Conservation (phyloP, 768 basidiomycete species). For the Boletellus emodensis region DNA sequence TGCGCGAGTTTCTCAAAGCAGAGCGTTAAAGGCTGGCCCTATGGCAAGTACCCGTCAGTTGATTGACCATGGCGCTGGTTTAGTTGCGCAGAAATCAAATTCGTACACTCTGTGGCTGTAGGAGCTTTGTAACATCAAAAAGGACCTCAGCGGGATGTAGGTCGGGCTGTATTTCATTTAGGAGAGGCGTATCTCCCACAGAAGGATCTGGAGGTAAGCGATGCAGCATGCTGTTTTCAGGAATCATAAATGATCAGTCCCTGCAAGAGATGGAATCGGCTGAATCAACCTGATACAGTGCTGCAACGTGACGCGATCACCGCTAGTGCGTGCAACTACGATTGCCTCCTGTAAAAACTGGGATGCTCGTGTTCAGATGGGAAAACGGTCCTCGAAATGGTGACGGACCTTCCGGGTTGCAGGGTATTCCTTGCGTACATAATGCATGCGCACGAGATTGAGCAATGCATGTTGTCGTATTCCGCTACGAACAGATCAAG, state of each 20-base stretch:
- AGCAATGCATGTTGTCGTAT: slow-evolving; percentile 77
- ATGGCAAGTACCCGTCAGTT: slow-evolving; percentile 9
- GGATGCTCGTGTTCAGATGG: slow-evolving; percentile 1
- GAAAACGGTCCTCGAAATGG: neutral
- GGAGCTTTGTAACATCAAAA: slow-evolving; percentile 72
- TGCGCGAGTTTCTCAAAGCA: slow-evolving; percentile 67
- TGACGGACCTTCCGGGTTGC: slow-evolving; percentile 61
- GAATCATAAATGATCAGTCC: slow-evolving; percentile 11
- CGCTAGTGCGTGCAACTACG: slow-evolving; percentile 65
- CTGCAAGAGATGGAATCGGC: neutral
- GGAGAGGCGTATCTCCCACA: slow-evolving; percentile 40
- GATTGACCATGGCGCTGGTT: neutral
- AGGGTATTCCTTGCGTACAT: slow-evolving; percentile 59
- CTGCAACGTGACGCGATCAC: slow-evolving; percentile 69
- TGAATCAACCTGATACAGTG: slow-evolving; percentile 68
- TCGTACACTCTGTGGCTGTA: slow-evolving; percentile 59
- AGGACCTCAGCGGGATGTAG: slow-evolving; percentile 74
- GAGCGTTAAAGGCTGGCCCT: slow-evolving; percentile 70
- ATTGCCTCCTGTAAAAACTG: slow-evolving; percentile 78
- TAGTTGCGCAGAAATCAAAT: slow-evolving; percentile 10
- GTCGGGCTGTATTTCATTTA: slow-evolving; percentile 75
- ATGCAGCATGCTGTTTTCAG: slow-evolving; percentile 55
- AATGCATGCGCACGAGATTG: slow-evolving; percentile 76
- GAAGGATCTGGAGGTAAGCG: slow-evolving; percentile 52
- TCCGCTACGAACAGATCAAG: slow-evolving; percentile 42